phyloP scores from a whole-genome alignment of 2,329 filamentous ascomycete genomes.

The Arthrobotrys sphaeroides region DNA sequence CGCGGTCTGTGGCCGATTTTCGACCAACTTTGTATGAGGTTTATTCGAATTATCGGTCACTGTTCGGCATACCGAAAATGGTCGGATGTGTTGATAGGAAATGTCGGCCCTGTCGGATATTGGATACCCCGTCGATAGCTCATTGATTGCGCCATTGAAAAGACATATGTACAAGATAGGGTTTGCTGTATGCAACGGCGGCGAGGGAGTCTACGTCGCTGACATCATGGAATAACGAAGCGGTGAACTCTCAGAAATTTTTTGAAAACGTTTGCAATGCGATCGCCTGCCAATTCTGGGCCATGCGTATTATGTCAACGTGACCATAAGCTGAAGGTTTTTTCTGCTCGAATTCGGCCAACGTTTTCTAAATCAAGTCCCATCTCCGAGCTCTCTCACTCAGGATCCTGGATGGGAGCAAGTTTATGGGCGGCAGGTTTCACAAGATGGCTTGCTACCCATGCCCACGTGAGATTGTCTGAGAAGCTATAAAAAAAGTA shows the following conservation, averaged over 20 bases:
- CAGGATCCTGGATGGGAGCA: not conserved
- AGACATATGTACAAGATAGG: not conserved
- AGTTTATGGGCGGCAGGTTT: slow-evolving; percentile 25
- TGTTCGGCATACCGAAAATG: slow-evolving; percentile 51
- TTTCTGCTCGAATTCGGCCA: slow-evolving; percentile 9
- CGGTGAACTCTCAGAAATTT: not conserved
- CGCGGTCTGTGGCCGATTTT: slow-evolving; percentile 44
- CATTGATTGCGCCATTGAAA: not conserved
- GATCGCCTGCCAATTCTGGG: slow-evolving; percentile 32
- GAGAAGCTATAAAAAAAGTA: slow-evolving; percentile 1
- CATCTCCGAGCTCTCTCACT: slow-evolving; percentile 42
- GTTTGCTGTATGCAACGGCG: not conserved
- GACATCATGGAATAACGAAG: slow-evolving; percentile 26
- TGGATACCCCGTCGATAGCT: not conserved
- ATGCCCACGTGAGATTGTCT: slow-evolving; percentile 35
- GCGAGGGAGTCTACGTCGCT: not conserved
- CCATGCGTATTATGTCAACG: slow-evolving; percentile 16
- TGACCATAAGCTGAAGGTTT: slow-evolving; percentile 23
- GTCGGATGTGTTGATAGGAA: slow-evolving; percentile 33
- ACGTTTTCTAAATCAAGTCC: slow-evolving; percentile 19
- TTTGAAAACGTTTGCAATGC: slow-evolving; percentile 10
- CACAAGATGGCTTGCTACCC: slow-evolving; percentile 14
- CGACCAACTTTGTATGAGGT: slow-evolving; percentile 39
- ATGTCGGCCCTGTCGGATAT: slow-evolving; percentile 25
- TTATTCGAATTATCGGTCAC: slow-evolving; percentile 46